Evolutionary conservation across 306 rosid genomes (phyloP), one percentile per base, ranked within the genome.

Genomic region (Casuarina cunninghamiana): DNA sequence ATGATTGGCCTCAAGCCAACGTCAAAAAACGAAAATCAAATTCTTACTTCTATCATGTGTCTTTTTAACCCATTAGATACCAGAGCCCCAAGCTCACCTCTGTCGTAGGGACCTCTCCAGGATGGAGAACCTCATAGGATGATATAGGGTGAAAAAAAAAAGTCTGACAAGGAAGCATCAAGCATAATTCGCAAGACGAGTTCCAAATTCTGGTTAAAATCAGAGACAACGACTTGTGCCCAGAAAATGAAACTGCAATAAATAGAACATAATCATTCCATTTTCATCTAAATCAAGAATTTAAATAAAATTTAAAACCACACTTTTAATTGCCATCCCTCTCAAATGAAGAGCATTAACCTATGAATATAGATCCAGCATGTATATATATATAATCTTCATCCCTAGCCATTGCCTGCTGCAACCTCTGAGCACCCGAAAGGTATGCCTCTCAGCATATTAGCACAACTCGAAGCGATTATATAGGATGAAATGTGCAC

Each of bases 391-490:
- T 77, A 83, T 77, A 90, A 84, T 87, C 90, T 77, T 60, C 62
- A 74, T 67, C 80, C 78, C 69, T 80, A 80, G 73, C 79, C 74
- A 46, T 79, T 79, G 79, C 88, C 81, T 87, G 80, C 87, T 49
- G 78, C 69, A 80, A 60, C 75, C 82, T 86, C 85, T 78, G 77
- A 78, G 68, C 70, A 78, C 84, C 95, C 87, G 93, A 54, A 67
- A 67, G 46, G 71, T 42, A 35, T 1, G 37, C 9, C 15, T 42
- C 32, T n/a, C 9, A 67, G 42, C 41, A 67, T 16, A 42, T 67
- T 17, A 17, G 42, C n/a, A 37, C 4, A 62, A 7, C 17, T 11
- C 43, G 13, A 42, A 58, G 8, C 60, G 57, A 70, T 26, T 49
- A 17, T 68, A 51, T 83, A 79, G 79, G 71, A 63, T 73, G 75